A percentile compares a stretch with the other conserved stretches of the same genome.
Conservation (phyloP, 805 yeast species). For the Saccharomycopsis vini region DNA sequence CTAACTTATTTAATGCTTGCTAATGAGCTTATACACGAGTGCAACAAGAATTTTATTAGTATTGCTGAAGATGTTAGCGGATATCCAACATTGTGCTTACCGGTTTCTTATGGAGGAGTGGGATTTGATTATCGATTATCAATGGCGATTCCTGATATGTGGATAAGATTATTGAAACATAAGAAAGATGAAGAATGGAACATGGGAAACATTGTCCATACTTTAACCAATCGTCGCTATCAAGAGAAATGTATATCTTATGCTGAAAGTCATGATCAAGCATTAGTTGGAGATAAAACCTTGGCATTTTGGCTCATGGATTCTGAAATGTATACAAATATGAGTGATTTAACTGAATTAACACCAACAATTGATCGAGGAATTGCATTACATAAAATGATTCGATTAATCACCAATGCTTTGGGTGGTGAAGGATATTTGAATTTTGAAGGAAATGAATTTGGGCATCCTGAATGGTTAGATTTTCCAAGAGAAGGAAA, state of each 20-base stretch:
- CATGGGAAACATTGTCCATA: constrained; percentile 66
- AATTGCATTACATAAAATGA: constrained; percentile 81
- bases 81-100: constrained; percentile 87
- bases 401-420: constrained; percentile 75
- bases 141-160: constrained; percentile 98
- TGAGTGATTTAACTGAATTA: constrained; percentile 67
- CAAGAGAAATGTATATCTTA: constrained; percentile 85
- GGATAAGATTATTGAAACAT: constrained; percentile 91
- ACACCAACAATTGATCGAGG: constrained; percentile 85
- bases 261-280: constrained; percentile 95
- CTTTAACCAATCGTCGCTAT: constrained; percentile 81
- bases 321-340: constrained; percentile 93
- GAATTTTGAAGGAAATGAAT: constrained; percentile 95
- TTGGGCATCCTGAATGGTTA: constrained; percentile 98
- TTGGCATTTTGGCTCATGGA: constrained; percentile 98
- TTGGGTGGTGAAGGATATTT: constrained; percentile 97
- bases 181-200: constrained; percentile 86
- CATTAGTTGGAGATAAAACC: constrained; percentile 93
- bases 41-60: constrained; percentile 41
- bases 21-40: constrained; percentile 57
- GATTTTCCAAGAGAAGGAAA: constrained; percentile 94
- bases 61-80: constrained; percentile 98
- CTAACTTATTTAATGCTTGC: constrained; percentile 82
- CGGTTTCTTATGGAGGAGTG: constrained; percentile 69
- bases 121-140: constrained; percentile 92